Conservation (phyloP, 306 rosid species). For the Lotus japonicus region DNA sequence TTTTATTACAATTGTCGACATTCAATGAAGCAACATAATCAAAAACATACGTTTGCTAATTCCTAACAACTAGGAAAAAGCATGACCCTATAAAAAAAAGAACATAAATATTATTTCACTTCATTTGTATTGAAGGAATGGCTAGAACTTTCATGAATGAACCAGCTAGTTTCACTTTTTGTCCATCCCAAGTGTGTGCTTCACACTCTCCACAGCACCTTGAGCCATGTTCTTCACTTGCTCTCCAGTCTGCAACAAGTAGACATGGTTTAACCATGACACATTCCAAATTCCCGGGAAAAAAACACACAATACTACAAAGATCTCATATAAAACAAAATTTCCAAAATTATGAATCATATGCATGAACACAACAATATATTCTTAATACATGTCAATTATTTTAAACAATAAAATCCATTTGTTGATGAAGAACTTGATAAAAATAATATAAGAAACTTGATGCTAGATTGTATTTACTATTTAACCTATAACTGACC, state of each 20-base stretch:
- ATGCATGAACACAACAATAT: too few species aligned
- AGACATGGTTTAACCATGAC: neutral
- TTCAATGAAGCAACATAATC: neutral
- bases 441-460: too few species aligned
- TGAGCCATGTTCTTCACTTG: conserved; percentile 59
- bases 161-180: conserved; percentile 25
- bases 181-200: conserved; percentile 59
- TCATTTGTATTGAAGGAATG: conserved; percentile 13
- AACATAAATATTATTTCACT: conserved; percentile 8
- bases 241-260: conserved; percentile 46
- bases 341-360: too few species aligned
- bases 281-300: neutral
- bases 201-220: conserved; percentile 49
- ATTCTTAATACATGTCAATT: too few species aligned
- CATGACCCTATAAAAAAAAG: neutral
- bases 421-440: too few species aligned
- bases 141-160: conserved; percentile 2
- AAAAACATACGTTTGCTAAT: conserved; percentile 16
- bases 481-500: too few species aligned
- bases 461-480: too few species aligned
- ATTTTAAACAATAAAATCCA: too few species aligned
- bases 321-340: too few species aligned
- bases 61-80: conserved; percentile 25
- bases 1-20: conserved; percentile 23
- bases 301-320: neutral